phyloP scores from a whole-genome alignment of 208 protist species.

The Lotmaria passim region DNA sequence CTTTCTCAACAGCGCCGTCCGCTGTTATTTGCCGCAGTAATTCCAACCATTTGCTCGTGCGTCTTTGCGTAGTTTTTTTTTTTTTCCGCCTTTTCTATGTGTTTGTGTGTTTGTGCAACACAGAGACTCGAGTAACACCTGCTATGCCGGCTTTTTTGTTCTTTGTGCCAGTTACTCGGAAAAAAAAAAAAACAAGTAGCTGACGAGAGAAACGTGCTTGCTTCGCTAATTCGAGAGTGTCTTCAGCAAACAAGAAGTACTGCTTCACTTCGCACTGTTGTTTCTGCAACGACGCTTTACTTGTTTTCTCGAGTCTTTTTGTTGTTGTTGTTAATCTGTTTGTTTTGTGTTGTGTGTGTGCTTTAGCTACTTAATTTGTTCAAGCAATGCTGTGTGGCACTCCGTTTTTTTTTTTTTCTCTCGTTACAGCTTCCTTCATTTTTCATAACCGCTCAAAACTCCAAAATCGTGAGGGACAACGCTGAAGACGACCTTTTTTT shows the following conservation, averaged over 20 bases:
- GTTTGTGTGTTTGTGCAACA: not conserved
- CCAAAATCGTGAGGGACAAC: too few relatives aligned
- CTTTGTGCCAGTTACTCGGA: not conserved
- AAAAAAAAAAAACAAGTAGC: not conserved
- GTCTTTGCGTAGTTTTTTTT: not conserved
- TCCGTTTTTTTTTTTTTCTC: conserved; percentile 1
- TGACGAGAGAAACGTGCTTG: not conserved
- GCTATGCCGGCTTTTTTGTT: too few relatives aligned
- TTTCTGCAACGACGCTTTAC: conserved; percentile 5
- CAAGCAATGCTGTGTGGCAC: not conserved
- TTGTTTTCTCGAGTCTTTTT: not conserved
- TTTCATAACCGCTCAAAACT: too few relatives aligned
- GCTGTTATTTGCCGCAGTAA: conserved; percentile 2
- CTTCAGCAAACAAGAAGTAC: conserved; percentile 1
- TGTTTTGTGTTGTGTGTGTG: not conserved
- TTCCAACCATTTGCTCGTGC: not conserved
- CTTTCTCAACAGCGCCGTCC: not conserved
- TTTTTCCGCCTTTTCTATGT: conserved; percentile 9
- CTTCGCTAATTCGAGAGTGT: conserved; percentile 1
- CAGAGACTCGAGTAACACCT: too few relatives aligned
- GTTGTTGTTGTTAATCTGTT: not conserved
- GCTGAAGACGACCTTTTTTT: not conserved
- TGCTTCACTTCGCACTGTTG: conserved; percentile 9
- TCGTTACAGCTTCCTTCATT: too few relatives aligned
- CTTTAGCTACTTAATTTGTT: not conserved